Base-by-base conservation (phyloP, 1,284 basidiomycete species). In the Stereum hirsutum region DNA sequence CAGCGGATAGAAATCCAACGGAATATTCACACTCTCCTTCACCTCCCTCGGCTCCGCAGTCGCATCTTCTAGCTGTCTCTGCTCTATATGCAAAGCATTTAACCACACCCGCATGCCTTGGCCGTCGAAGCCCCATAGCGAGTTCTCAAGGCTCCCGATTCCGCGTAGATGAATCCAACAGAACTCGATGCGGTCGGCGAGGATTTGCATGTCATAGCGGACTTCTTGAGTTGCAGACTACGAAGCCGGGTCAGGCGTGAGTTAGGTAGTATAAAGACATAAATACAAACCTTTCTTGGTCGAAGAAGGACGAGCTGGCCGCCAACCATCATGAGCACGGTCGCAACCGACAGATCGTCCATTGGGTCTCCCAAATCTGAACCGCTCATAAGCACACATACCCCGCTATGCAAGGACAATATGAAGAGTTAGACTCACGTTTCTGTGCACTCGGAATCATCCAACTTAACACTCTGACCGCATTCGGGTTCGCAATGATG, bases 101-200 rank as follows among this genome's bases (percentile, higher is more conserved):
- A 99, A 69, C 95, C 95, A 99, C 15, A 99, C 79, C 33, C 90
- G 73, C 56, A 99, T 87, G 10, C 80, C 78, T 46, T 77, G 74
- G 1, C 94, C 96, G 54, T 99, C 95, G 60, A 91, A 99, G 1
- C 86, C 95, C 95, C 95, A 99, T 11, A 99, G 68, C 6, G 93
- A 96, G 63, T 99, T 97, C 57, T 98, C 94, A 24, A 99, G 69
- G 2, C 90, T 82, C 2, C 86, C 89, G 27, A 97, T 91, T 0
- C 93, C 94, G 36, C 87, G 81, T 41, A 97, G 67, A 65, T 98
- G 94, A 34, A 95, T 97, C 95, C 95, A 99, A 63, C 94, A 99
- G 57, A 94, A 93, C 57, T 99, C 95, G 49, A 99, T 91, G 23
- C 85, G 79, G 54, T 97, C 91, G 0, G 94, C 91, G 23, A 99